Conservation (phyloP, 768 basidiomycete genomes). For the Lentinula lateritia region DNA sequence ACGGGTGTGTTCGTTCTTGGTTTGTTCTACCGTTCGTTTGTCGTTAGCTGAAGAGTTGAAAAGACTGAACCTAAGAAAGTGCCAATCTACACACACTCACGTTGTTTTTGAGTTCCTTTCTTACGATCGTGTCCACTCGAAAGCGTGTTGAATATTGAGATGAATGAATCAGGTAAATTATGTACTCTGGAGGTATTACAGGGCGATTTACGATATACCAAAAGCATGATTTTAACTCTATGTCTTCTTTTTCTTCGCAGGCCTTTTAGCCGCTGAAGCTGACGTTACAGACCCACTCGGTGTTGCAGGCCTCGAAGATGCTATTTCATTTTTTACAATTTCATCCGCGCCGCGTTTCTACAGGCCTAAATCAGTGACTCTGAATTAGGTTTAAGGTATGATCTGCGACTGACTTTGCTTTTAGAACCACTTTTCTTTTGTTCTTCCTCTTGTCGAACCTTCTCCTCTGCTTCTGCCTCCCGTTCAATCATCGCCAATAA, state of each 20-base stretch:
- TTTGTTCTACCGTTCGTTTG: too few species aligned
- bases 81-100: too few species aligned
- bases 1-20: too few species aligned
- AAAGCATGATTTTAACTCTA: conserved; percentile 11
- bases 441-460: conserved; percentile 45
- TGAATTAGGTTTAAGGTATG: background rate
- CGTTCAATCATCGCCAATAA: conserved; percentile 88
- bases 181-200: background rate
- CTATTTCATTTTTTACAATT: conserved; percentile 35
- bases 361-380: background rate
- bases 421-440: conserved; percentile 52
- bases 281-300: conserved; percentile 43
- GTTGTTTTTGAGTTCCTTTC: too few species aligned
- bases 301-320: conserved; percentile 51
- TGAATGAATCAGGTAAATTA: too few species aligned
- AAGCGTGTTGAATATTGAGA: too few species aligned
- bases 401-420: conserved; percentile 49
- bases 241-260: conserved; percentile 67
- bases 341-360: conserved; percentile 76
- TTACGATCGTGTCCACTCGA: too few species aligned
- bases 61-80: too few species aligned
- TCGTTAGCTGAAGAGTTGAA: too few species aligned
- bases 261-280: conserved; percentile 40
- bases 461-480: conserved; percentile 55
- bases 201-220: background rate